Evolutionary conservation across 176 grass and related monocot species (phyloP).

Genomic region (Aegilops longissima): DNA sequence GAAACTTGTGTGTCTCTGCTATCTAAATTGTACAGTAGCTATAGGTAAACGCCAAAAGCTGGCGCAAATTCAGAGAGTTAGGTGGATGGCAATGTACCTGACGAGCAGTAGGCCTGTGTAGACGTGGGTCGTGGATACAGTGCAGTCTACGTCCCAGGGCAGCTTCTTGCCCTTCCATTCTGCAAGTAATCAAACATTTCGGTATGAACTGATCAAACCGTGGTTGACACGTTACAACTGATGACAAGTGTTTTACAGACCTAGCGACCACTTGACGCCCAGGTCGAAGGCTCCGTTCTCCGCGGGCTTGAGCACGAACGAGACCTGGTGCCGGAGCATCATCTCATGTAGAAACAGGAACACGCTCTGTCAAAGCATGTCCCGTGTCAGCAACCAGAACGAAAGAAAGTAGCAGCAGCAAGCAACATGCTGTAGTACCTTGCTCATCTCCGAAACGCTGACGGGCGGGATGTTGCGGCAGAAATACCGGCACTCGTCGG

Average conservation of each 20-base stretch:
- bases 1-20: background rate
- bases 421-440: constrained; percentile 35
- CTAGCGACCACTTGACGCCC: constrained; percentile 59
- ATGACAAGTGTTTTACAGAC: constrained; percentile 20
- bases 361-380: constrained; percentile 33
- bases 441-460: constrained; percentile 9
- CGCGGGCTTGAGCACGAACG: constrained; percentile 58
- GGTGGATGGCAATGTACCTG: constrained; percentile 18
- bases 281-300: constrained; percentile 51
- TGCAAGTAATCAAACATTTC: constrained; percentile 25
- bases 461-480: constrained; percentile 18
- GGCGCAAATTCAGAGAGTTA: background rate
- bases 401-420: background rate
- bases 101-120: constrained; percentile 59
- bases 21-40: background rate
- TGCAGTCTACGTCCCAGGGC: constrained; percentile 60
- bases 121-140: constrained; percentile 43
- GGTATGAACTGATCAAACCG: background rate
- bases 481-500: constrained; percentile 57
- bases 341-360: constrained; percentile 39
- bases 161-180: constrained; percentile 49
- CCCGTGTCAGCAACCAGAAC: background rate
- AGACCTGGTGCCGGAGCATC: constrained; percentile 55
- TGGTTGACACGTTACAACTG: background rate
- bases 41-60: background rate